Conservation (phyloP, 1,139 yeast species). For the Taphrina deformans region DNA sequence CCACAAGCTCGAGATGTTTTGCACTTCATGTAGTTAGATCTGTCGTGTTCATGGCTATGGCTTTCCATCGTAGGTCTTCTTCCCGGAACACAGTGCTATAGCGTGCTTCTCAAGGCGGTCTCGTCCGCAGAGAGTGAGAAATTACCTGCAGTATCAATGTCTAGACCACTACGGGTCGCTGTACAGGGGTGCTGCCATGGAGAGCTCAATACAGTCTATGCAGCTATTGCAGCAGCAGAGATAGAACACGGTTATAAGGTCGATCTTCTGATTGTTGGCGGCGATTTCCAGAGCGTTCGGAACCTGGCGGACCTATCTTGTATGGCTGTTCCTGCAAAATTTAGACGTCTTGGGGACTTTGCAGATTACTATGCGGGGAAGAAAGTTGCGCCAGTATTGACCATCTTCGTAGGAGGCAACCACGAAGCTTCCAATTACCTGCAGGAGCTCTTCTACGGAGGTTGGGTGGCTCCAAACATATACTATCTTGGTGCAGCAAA, state of each 20-base stretch:
- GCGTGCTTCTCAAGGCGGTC: too few species aligned
- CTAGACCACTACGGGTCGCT: conserved; percentile 51
- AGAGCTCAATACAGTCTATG: conserved; percentile 63
- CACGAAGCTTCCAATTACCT: conserved; percentile 86
- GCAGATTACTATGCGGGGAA: conserved; percentile 65
- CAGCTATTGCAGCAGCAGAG: conserved; percentile 42
- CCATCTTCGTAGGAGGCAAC: conserved; percentile 90
- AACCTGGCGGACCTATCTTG: conserved; percentile 62
- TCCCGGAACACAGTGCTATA: too few species aligned
- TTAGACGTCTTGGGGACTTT: conserved; percentile 69
- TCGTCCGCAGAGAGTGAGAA: too few species aligned
- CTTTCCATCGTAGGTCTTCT: too few species aligned
- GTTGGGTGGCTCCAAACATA: conserved; percentile 93
- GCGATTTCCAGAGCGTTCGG: conserved; percentile 73
- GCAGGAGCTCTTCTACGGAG: conserved; percentile 74
- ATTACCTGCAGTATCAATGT: too few species aligned
- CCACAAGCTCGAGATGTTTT: too few species aligned
- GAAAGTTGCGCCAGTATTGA: conserved; percentile 67
- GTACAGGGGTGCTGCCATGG: conserved; percentile 97
- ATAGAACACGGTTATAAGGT: conserved; percentile 44
- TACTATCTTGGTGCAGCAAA: conserved; percentile 82
- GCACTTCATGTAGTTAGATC: too few species aligned
- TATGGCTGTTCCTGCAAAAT: conserved; percentile 60
- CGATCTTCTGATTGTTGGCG: conserved; percentile 78
- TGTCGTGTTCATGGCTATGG: too few species aligned